Evolutionary conservation across 257 asterid genomes (phyloP), one percentile per base, ranked within the genome.

Genomic region (Jasminum sambac): DNA sequence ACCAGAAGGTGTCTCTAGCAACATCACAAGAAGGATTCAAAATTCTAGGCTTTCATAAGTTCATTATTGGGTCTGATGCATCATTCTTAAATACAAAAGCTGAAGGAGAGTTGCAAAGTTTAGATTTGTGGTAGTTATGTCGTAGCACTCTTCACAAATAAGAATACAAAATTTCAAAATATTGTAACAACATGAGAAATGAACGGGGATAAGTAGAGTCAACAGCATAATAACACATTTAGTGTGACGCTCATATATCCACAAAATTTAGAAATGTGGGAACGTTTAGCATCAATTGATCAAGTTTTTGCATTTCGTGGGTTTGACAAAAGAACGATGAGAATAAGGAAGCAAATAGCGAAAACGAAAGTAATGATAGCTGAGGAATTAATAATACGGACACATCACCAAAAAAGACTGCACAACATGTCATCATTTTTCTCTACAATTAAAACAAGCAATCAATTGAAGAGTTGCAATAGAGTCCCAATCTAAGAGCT

Each of bases 1-100:
- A 8, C 83, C 79, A 79, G 97, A 85, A 67, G 96, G 96, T 66
- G 81, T 82, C 91, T 91, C 97, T 91, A 75, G 68, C 69, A 80
- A 73, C 63, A 78, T 72, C 67, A 76, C 17, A 70, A 19, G 23
- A 74, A 25, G 57, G 42, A 21, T 19, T 64, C 37, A 74, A 73
- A 65, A 71, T 72, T 68, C 69, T 21, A 68, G 64, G 68, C n/a
- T 70, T n/a, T n/a, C n/a, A n/a, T n/a, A n/a, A 11, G 6, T 48
- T 48, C 16, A 14, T 14, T 14, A 12, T 24, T 12, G 26, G n/a
- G 41, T 67, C 52, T 41, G 21, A 52, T 23, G 50, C 61, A 42
- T n/a, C 26, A 14, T 3, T 43, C 63, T 64, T 8, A 58, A 69
- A 34, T 37, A 42, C 38, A 36, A 30, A 30, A 25, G 25, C 40